These are phyloP conservation scores for Turnera subulata DNA, from an alignment of 345 rosid species.

Conservation along the genomic window DNA sequence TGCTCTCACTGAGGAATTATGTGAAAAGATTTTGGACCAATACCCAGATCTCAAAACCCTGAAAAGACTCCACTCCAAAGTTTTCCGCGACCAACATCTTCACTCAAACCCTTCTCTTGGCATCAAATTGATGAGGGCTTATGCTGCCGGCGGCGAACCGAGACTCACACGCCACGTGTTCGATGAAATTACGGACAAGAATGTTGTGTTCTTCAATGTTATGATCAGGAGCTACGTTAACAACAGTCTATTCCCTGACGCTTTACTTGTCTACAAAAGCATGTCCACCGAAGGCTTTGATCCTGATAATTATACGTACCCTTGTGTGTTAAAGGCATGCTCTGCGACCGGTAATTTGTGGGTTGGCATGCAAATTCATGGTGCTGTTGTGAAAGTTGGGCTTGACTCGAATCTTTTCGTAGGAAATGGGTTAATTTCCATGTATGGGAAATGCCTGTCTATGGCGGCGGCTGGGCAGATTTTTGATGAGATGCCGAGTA, in stretches of 20 bases:
- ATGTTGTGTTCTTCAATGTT: constrained; percentile 62
- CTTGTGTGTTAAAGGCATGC: constrained; percentile 70
- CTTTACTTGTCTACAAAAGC: constrained; percentile 35
- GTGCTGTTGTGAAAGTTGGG: no score
- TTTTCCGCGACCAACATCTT: constrained; percentile 27
- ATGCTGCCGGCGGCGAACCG: constrained; percentile 42
- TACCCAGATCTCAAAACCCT: constrained; percentile 50
- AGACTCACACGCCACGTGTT: constrained; percentile 52
- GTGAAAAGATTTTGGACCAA: constrained; percentile 41
- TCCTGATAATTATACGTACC: constrained; percentile 67
- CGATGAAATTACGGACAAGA: constrained; percentile 61
- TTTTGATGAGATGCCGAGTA: no score
- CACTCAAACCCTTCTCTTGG: constrained; percentile 40
- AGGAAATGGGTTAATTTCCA: no score
- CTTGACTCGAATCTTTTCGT: no score
- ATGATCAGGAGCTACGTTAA: constrained; percentile 71
- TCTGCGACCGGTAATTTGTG: no score
- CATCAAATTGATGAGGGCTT: constrained; percentile 60
- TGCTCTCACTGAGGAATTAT: constrained; percentile 24
- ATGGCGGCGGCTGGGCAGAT: no score
- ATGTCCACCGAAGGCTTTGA: constrained; percentile 36
- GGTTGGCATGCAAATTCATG: no score
- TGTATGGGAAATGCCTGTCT: no score
- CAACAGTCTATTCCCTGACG: constrained; percentile 42
- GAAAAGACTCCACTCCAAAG: constrained; percentile 37